These are phyloP conservation scores for Fusarium dimerum DNA, from an alignment of 2,329 filamentous ascomycete genomes.

Conservation along the genomic window DNA sequence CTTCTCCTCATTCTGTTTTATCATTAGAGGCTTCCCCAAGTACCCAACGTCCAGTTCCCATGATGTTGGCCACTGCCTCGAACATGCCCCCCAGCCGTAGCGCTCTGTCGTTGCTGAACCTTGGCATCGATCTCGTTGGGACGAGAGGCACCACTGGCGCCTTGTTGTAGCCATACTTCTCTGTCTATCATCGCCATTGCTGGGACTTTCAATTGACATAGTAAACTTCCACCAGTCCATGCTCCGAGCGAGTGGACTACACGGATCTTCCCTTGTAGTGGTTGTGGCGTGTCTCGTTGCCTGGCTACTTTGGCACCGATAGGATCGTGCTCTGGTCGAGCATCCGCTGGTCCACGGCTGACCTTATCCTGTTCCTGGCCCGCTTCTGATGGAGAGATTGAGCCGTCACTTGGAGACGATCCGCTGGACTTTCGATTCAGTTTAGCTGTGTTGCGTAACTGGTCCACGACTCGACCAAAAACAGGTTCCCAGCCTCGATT, in stretches of 20 bases:
- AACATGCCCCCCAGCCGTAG: conserved; percentile 56
- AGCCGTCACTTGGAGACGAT: conserved; percentile 18
- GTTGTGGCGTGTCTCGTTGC: conserved; percentile 37
- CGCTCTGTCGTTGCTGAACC: conserved; percentile 62
- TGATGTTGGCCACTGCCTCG: conserved; percentile 40
- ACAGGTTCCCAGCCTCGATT: conserved; percentile 77
- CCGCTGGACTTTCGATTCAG: conserved; percentile 36
- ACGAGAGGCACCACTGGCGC: conserved; percentile 60
- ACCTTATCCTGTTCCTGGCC: conserved; percentile 25
- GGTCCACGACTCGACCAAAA: conserved; percentile 65
- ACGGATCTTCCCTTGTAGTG: conserved; percentile 61
- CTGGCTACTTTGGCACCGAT: conserved; percentile 40
- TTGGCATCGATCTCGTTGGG: conserved; percentile 61
- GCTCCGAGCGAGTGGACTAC: conserved; percentile 70
- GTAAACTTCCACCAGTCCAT: conserved; percentile 73
- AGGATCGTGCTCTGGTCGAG: conserved; percentile 29
- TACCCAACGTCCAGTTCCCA: conserved; percentile 61
- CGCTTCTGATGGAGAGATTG: conserved; percentile 23
- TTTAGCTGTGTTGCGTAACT: conserved; percentile 49
- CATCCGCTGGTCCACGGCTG: conserved; percentile 24
- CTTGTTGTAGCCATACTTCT: conserved; percentile 70
- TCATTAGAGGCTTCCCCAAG: conserved; percentile 56
- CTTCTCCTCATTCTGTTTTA: neutral
- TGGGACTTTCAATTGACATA: conserved; percentile 67
- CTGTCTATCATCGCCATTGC: conserved; percentile 70